phyloP scores from a whole-genome alignment of 2,329 filamentous ascomycete species.

The Phoma herbarum region DNA sequence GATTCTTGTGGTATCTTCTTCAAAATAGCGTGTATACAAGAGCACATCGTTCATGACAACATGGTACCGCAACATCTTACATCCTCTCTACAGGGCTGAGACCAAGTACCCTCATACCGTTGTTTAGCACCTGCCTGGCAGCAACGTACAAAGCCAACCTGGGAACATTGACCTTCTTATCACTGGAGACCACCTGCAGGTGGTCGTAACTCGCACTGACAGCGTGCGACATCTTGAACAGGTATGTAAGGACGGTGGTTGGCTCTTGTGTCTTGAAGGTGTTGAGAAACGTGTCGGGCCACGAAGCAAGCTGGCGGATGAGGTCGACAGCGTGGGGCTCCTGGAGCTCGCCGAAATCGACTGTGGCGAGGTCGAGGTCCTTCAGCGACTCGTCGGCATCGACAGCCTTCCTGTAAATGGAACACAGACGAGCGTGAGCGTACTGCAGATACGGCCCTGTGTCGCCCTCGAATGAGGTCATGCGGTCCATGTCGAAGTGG shows the following conservation, averaged over 20 bases:
- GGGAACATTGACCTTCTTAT: conserved; percentile 73
- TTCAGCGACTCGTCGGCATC: conserved; percentile 57
- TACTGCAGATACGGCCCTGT: conserved; percentile 88
- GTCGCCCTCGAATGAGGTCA: conserved; percentile 86
- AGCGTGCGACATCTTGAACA: conserved; percentile 87
- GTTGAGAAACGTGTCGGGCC: conserved; percentile 85
- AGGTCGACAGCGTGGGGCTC: conserved; percentile 78
- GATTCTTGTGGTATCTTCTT: conserved; percentile 14
- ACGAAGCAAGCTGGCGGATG: conserved; percentile 79
- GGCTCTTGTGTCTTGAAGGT: conserved; percentile 85
- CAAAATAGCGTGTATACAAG: neutral
- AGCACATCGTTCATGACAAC: neutral
- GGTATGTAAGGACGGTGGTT: conserved; percentile 72
- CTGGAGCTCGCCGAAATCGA: conserved; percentile 73
- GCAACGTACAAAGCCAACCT: conserved; percentile 75
- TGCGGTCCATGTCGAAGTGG: conserved; percentile 79
- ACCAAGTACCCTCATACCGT: conserved; percentile 84
- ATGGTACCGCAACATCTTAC: conserved; percentile 14
- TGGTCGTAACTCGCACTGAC: conserved; percentile 84
- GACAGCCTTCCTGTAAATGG: conserved; percentile 62
- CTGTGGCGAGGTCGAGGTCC: conserved; percentile 68
- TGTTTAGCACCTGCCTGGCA: conserved; percentile 77
- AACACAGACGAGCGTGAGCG: conserved; percentile 61
- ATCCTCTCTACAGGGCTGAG: conserved; percentile 76
- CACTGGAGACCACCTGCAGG: conserved; percentile 81